Conservation (phyloP, 148 eudicot species). For the Arctostaphylos glauca region DNA sequence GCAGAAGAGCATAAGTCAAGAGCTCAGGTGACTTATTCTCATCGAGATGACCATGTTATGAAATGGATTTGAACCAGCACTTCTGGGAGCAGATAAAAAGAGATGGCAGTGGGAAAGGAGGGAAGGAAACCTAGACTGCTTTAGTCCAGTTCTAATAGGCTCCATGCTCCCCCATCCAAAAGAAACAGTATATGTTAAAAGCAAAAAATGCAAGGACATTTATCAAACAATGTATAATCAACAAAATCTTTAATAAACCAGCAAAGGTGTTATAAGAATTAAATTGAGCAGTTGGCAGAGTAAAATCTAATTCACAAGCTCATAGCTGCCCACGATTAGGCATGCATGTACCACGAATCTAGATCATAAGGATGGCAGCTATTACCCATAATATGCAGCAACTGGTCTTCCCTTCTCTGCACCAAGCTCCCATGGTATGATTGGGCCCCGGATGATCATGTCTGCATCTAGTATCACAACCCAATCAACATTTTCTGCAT, state of each 20-base stretch:
- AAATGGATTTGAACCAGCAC: too few relatives aligned
- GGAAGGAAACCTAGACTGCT: not conserved
- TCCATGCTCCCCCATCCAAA: not conserved
- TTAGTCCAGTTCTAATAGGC: not conserved
- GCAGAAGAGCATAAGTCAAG: too few relatives aligned
- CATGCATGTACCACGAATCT: not conserved
- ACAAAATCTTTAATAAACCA: not conserved
- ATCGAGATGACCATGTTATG: too few relatives aligned
- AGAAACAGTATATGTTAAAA: not conserved
- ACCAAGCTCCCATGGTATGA: slow-evolving; percentile 92
- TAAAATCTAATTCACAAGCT: not conserved
- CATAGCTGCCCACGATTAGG: not conserved
- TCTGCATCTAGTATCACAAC: slow-evolving; percentile 94
- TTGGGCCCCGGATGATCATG: slow-evolving; percentile 89
- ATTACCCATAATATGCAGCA: slow-evolving; percentile 90
- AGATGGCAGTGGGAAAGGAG: too few relatives aligned
- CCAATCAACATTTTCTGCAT: slow-evolving; percentile 90
- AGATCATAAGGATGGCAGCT: not conserved
- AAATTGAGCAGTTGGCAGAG: not conserved
- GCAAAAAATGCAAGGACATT: not conserved
- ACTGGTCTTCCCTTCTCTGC: slow-evolving; percentile 92
- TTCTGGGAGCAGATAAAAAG: too few relatives aligned
- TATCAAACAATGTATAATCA: not conserved
- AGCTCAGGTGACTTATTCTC: too few relatives aligned
- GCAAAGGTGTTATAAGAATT: not conserved